Evolutionary conservation across 768 basidiomycete species (phyloP).

Genomic region (Sarcodon sp.): DNA sequence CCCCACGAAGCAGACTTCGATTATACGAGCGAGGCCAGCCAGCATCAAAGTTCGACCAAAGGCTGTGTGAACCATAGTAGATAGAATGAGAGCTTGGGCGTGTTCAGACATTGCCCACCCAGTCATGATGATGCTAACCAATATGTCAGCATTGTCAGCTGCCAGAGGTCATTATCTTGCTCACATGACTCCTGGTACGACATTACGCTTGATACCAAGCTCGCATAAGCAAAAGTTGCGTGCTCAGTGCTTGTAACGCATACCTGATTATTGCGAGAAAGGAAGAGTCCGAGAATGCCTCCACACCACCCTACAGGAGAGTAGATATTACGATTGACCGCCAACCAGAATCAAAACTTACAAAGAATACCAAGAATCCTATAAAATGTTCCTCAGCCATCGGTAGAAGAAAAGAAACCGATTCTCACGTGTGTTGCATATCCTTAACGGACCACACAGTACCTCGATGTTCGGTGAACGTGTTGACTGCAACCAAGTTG

Average conservation of each 20-base stretch:
- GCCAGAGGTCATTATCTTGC: constrained; percentile 10
- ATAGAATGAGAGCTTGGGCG: constrained; percentile 72
- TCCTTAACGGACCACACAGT: constrained; percentile 79
- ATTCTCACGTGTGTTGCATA: constrained; percentile 82
- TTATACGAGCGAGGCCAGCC: constrained; percentile 66
- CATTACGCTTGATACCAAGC: constrained; percentile 36
- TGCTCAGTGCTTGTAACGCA: constrained; percentile 4
- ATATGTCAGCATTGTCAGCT: background rate
- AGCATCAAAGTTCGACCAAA: constrained; percentile 83
- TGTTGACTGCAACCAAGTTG: constrained; percentile 45
- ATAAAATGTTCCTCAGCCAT: constrained; percentile 1
- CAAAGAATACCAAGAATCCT: constrained; percentile 68
- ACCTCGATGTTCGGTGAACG: constrained; percentile 86
- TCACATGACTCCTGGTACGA: constrained; percentile 76
- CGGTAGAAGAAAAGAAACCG: background rate
- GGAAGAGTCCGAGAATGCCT: constrained; percentile 77
- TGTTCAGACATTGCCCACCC: constrained; percentile 94
- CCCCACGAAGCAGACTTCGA: constrained; percentile 75
- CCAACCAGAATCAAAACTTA: constrained; percentile 19
- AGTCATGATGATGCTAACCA: constrained; percentile 65
- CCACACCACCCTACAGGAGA: constrained; percentile 72
- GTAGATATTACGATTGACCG: background rate
- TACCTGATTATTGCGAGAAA: constrained; percentile 68
- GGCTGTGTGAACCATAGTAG: constrained; percentile 71
- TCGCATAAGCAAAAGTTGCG: background rate